Base-by-base conservation (phyloP, 75 land plant species). In the Pseudotsuga menziesii region DNA sequence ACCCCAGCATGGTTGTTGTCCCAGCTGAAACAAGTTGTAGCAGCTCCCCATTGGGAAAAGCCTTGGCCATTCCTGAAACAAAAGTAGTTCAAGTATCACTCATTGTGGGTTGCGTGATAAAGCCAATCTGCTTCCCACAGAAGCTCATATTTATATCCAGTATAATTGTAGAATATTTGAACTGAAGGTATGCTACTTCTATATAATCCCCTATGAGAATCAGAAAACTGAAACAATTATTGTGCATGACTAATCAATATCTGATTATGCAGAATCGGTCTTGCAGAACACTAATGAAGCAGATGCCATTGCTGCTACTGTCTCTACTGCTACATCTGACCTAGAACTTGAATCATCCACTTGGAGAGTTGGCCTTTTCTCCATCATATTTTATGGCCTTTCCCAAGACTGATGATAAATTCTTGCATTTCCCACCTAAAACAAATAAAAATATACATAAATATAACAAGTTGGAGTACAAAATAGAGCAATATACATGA, bases 11-110 rank as follows among this genome's bases (percentile, higher is more conserved):
- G 90, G 81, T 97, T 97, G 82, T 89, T 83, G 76, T 97, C 98
- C 99, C 98, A 97, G 79, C 99, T 94, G 82, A 97, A 92, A 98
- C 99, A 97, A 61, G 91, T 82, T 39, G 99, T 95, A 76, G 80
- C 88, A 56, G 73, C 66, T 41, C 90, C 92, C 95, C 93, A 97
- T 23, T 87, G 85, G 17, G 92, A 98, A 87, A 79, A 94, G 17
- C 41, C 26, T 39, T 88, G 72, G 26, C 96, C 97, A 80, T 89
- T 82, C 48, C 80, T 57, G 13, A 83, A 88, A 3, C 95, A 85
- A 32, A 85, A 95, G 87, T 88, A 97, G 12, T 84, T 75, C 56
- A 94, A 72, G 76, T 88, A 96, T 17, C 77, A 22, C 19, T 84
- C 62, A 16, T 96, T 90, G 15, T 87, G 88, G 56, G 93, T 96